Base-by-base conservation (phyloP, 306 rosid genomes). In the Prunus salicina region DNA sequence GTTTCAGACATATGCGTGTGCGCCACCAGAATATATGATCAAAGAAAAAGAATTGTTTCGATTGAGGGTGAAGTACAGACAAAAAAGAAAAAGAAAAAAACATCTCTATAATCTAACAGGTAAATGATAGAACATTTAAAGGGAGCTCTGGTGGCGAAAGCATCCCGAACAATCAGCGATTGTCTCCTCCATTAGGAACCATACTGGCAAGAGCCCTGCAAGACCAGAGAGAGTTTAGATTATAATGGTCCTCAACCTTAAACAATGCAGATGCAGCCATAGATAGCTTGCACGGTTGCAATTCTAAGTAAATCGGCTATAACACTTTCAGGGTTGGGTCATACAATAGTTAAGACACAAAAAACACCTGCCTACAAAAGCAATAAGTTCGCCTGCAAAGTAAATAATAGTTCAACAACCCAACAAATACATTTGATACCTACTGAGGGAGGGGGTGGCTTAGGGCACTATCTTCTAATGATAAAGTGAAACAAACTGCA, bases 171-270 rank as follows among this genome's bases (percentile, higher is more conserved):
- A 62, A 80, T 93, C 88, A 89, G 60, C 71, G 91, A 85, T 82
- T 80, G 71, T 87, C 89, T 69, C 88, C 84, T 84, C 94, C 88
- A 55, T 84, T 86, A 61, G 72, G 84, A 46, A 80, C 70, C 56
- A 70, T 64, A 28, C 79, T 41, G 66, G 88, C 80, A 51, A 69
- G 66, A 84, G 91, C 86, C 92, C 98, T 93, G 91, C 82, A 72
- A 79, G 70, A 75, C 76, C 85, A 83, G 32, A 77, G 69, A 46
- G 77, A 62, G 2, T 16, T 30, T n/a, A 46, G 20, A 73, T 61
- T 45, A 73, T 24, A 57, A 45, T 15, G 7, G 6, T 58, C 34
- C 24, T 4, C 41, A 45, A 61, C 27, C 28, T 25, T 57, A 15
- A 25, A 45, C 18, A 41, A 14, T 24, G 67, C 55, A 24, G 67